Conservation (phyloP, 768 basidiomycete genomes). For the Phlebiopsis flavidoalba region DNA sequence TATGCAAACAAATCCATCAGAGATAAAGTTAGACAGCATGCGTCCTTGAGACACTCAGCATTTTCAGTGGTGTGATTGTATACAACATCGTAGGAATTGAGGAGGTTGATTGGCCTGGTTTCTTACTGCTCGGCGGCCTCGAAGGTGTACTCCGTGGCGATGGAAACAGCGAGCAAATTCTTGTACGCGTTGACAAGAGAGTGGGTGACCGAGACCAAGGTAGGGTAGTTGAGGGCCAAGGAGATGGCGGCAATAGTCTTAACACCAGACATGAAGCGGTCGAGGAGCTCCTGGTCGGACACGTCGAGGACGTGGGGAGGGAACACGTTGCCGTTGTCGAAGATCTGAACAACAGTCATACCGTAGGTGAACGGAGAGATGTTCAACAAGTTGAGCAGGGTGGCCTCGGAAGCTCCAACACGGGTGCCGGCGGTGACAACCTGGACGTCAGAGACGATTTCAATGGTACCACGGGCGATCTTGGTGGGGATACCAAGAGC, state of each 20-base stretch:
- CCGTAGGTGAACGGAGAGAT: constrained; percentile 99
- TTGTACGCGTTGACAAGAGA: constrained; percentile 99
- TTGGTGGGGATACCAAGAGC: constrained; percentile 99
- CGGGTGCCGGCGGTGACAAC: constrained; percentile 89
- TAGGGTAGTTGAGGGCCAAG: constrained; percentile 93
- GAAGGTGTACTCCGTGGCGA: constrained; percentile 92
- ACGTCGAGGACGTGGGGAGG: constrained; percentile 87
- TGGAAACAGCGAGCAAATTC: constrained; percentile 87
- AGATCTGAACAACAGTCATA: constrained; percentile 97
- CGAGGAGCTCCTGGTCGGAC: constrained; percentile 85
- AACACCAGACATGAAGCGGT: constrained; percentile 89
- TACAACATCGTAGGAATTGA: constrained; percentile 28
- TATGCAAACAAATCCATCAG: constrained; percentile 21
- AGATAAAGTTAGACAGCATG: constrained; percentile 23
- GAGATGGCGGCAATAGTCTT: constrained; percentile 96
- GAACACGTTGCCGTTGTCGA: constrained; percentile 91
- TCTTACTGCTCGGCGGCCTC: constrained; percentile 87
- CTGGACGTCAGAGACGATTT: constrained; percentile 96
- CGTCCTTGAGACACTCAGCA: constrained; percentile 58
- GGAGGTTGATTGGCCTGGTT: constrained; percentile 10
- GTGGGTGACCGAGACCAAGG: constrained; percentile 89
- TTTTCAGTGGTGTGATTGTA: constrained; percentile 74
- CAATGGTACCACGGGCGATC: constrained; percentile 99
- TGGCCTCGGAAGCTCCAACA: constrained; percentile 96
- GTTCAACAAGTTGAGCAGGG: constrained; percentile 98